phyloP scores from a whole-genome alignment of 768 basidiomycete species.

The Rhizopogon rudus region DNA sequence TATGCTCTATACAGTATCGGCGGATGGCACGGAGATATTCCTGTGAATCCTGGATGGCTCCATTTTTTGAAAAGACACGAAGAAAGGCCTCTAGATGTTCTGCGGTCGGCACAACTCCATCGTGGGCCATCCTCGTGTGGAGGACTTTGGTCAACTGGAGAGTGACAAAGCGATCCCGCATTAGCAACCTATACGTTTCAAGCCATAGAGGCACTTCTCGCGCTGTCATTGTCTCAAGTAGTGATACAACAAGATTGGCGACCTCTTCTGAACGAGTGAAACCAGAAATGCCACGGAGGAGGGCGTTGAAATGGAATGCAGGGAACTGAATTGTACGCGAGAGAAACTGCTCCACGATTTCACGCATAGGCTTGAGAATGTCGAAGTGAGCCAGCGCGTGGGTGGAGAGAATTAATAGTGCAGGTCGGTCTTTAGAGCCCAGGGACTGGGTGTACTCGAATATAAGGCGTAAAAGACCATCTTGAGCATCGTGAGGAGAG shows the following conservation, averaged over 20 bases:
- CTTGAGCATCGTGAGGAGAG: conserved; percentile 40
- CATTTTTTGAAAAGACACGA: conserved; percentile 41
- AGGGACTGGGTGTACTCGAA: conserved; percentile 31
- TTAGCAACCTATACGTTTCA: conserved; percentile 39
- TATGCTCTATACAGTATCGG: conserved; percentile 14
- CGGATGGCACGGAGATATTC: conserved; percentile 38
- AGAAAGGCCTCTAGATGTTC: conserved; percentile 46
- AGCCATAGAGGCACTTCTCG: conserved; percentile 36
- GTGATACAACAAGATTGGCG: conserved; percentile 32
- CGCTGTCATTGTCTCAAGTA: conserved; percentile 45
- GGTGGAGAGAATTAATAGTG: conserved; percentile 41
- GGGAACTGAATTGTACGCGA: conserved; percentile 12
- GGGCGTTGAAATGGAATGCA: conserved; percentile 42
- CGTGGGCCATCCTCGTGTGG: conserved; percentile 35
- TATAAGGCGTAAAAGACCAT: conserved; percentile 39
- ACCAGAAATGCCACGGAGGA: conserved; percentile 47
- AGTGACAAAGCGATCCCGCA: conserved; percentile 47
- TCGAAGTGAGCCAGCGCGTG: conserved; percentile 47
- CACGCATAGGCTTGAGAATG: conserved; percentile 41
- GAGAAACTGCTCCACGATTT: conserved; percentile 39
- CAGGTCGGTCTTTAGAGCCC: conserved; percentile 31
- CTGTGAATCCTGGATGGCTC: conserved; percentile 36
- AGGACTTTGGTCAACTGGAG: conserved; percentile 46
- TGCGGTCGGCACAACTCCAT: conserved; percentile 34
- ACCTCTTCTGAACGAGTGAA: conserved; percentile 35